These are phyloP conservation scores for Ceratocystis variospora DNA, from an alignment of 2,329 filamentous ascomycete species.

Conservation along the genomic window DNA sequence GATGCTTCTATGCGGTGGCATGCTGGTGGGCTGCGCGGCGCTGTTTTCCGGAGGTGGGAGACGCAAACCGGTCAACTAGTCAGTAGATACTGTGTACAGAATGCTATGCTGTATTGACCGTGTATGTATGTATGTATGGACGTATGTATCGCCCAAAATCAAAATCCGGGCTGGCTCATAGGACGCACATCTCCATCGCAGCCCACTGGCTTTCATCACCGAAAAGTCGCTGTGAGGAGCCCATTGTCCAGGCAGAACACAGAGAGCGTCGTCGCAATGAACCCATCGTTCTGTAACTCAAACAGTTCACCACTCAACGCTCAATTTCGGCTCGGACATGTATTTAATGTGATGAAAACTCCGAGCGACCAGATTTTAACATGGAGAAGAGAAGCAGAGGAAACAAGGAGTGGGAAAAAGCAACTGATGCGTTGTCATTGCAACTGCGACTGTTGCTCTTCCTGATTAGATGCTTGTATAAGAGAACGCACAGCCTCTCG, in stretches of 20 bases:
- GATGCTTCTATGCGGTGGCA: not conserved
- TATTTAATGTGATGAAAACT: not conserved
- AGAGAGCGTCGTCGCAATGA: not conserved
- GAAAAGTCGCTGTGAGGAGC: not conserved
- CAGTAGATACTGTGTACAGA: not conserved
- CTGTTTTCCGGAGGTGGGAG: not conserved
- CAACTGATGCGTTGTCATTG: not conserved
- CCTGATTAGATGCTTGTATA: not conserved
- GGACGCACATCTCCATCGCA: not conserved
- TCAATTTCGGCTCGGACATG: not conserved
- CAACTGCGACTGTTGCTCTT: not conserved
- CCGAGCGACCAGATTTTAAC: not conserved
- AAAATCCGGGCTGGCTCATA: not conserved
- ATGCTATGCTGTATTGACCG: not conserved
- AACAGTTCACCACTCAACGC: not conserved
- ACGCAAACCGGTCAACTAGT: not conserved
- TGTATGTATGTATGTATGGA: not conserved
- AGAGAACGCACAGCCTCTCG: not conserved
- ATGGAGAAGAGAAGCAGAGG: not conserved
- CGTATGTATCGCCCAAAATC: not conserved
- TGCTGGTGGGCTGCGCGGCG: no score
- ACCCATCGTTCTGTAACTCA: not conserved
- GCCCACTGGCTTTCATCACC: not conserved
- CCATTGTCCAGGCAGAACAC: not conserved
- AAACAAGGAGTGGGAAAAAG: not conserved